phyloP scores from a whole-genome alignment of 2,329 filamentous ascomycete species.

The Alternaria conjuncta region DNA sequence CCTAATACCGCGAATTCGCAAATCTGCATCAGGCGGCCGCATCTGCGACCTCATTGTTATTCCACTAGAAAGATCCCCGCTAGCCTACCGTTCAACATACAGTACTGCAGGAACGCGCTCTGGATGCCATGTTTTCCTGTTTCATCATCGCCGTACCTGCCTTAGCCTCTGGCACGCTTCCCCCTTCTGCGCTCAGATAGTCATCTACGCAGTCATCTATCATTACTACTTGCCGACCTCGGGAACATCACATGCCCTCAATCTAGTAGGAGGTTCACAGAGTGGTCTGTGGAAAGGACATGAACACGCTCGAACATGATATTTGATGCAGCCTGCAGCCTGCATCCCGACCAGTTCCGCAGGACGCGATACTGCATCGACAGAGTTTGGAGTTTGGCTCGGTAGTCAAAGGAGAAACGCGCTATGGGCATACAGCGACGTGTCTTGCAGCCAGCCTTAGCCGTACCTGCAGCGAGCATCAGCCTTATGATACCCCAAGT shows the following conservation, averaged over 20 bases:
- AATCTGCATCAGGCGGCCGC: constrained; percentile 2
- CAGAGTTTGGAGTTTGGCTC: not conserved
- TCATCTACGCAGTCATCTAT: not conserved
- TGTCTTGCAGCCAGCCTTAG: constrained; percentile 14
- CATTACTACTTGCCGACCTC: not conserved
- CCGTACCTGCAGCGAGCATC: constrained; percentile 12
- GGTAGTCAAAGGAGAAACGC: constrained; percentile 1
- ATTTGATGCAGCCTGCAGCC: not conserved
- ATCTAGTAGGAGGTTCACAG: not conserved
- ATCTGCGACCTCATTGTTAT: constrained; percentile 7
- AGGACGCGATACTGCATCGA: not conserved
- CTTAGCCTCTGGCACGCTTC: constrained; percentile 3
- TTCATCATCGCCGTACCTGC: constrained; percentile 14
- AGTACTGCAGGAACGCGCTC: constrained; percentile 13
- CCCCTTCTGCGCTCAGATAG: not conserved
- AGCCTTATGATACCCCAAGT: constrained; percentile 3
- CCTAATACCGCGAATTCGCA: not conserved
- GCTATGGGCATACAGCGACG: not conserved
- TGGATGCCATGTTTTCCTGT: not conserved
- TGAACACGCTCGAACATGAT: not conserved
- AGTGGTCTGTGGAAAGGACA: not conserved
- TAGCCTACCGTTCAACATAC: not conserved
- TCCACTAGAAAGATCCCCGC: not conserved
- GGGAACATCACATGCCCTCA: not conserved
- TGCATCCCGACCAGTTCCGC: not conserved